These are phyloP conservation scores for Sclerotinia borealis DNA, from an alignment of 2,329 filamentous ascomycete genomes.

Conservation along the genomic window DNA sequence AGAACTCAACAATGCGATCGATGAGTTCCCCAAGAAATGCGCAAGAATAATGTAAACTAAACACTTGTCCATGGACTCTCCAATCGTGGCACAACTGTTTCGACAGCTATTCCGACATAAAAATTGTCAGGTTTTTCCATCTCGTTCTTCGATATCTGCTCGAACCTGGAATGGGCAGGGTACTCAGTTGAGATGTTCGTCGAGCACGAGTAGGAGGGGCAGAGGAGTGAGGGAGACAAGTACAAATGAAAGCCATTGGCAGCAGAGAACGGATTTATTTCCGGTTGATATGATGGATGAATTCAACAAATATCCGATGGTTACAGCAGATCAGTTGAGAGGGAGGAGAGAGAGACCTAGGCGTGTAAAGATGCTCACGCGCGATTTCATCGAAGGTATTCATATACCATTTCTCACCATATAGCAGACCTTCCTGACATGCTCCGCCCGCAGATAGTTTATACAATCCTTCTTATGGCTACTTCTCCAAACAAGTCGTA, in stretches of 20 bases:
- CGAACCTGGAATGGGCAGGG: slow-evolving; percentile 35
- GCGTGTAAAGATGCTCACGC: slow-evolving; percentile 91
- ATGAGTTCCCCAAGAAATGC: slow-evolving; percentile 16
- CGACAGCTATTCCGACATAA: slow-evolving; percentile 77
- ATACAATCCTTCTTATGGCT: slow-evolving; percentile 91
- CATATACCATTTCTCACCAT: slow-evolving; percentile 10
- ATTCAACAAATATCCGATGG: slow-evolving; percentile 73
- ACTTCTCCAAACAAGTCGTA: slow-evolving; percentile 93
- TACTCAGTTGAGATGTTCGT: slow-evolving; percentile 33
- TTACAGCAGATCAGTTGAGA: slow-evolving; percentile 76
- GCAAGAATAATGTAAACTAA: slow-evolving; percentile 18
- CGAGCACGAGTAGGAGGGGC: slow-evolving; percentile 18
- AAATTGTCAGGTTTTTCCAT: slow-evolving; percentile 51
- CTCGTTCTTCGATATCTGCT: slow-evolving; percentile 30
- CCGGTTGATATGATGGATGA: slow-evolving; percentile 73
- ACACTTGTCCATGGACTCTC: slow-evolving; percentile 61
- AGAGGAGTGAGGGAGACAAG: slow-evolving; percentile 16
- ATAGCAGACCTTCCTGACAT: slow-evolving; percentile 16
- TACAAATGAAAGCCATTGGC: slow-evolving; percentile 69
- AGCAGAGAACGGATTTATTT: slow-evolving; percentile 72
- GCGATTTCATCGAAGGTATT: slow-evolving; percentile 93
- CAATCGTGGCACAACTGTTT: slow-evolving; percentile 70
- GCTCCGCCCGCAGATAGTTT: slow-evolving; percentile 61
- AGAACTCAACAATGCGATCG: slow-evolving; percentile 15
- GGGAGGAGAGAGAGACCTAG: slow-evolving; percentile 68